Conservation (phyloP, 2,329 filamentous ascomycete genomes). For the Coniella lustricola region DNA sequence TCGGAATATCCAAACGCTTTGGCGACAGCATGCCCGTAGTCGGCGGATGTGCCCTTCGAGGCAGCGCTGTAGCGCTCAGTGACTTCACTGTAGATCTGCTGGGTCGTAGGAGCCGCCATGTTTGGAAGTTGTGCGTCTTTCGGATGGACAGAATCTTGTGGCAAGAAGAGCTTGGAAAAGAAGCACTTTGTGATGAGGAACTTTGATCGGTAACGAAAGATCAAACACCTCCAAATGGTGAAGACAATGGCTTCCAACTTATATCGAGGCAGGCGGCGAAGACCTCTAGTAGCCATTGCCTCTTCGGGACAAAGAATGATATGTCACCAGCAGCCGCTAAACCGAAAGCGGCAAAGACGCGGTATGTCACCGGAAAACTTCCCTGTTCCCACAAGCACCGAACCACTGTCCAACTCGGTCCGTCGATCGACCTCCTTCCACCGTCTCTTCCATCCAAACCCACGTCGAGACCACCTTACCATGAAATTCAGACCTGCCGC, state of each 20-base stretch:
- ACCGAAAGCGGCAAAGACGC: conserved; percentile 7
- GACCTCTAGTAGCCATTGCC: background rate
- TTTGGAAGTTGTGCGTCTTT: background rate
- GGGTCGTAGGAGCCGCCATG: conserved; percentile 20
- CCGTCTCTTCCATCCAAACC: background rate
- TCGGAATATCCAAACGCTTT: conserved; percentile 46
- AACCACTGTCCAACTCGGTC: too few species aligned
- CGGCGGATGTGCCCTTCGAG: conserved; percentile 21
- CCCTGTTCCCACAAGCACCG: background rate
- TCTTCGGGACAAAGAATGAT: background rate
- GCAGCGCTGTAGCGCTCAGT: conserved; percentile 29
- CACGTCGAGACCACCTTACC: background rate
- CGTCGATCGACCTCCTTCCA: conserved; percentile 13
- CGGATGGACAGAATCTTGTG: too few species aligned
- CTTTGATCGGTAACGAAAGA: too few species aligned
- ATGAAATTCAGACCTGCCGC: background rate
- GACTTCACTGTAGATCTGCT: conserved; percentile 29
- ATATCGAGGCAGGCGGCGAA: background rate
- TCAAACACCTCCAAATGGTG: too few species aligned
- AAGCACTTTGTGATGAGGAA: too few species aligned
- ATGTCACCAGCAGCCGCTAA: conserved; percentile 11
- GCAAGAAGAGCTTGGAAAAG: too few species aligned
- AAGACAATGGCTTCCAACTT: background rate
- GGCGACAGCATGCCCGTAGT: conserved; percentile 36
- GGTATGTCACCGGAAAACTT: conserved; percentile 20